Evolutionary conservation across 2,329 filamentous ascomycete genomes (phyloP).

Genomic region (Dactylellina sp.): DNA sequence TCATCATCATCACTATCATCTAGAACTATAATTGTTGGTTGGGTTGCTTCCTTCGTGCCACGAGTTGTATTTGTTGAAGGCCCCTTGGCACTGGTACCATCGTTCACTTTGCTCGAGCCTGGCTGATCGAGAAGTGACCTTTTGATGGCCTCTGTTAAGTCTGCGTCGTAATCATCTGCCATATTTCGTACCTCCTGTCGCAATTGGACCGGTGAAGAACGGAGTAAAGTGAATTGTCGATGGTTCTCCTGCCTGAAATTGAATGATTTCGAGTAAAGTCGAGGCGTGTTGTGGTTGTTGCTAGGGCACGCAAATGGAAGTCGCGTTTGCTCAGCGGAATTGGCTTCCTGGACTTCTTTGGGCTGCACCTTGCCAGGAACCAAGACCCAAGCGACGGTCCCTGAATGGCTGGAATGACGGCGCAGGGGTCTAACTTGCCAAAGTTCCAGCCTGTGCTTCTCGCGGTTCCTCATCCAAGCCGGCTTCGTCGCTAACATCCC

Average conservation of each 20-base stretch:
- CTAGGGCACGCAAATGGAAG: conserved; percentile 24
- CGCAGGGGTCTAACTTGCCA: conserved; percentile 31
- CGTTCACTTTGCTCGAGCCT: conserved; percentile 7
- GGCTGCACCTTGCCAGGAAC: conserved; percentile 10
- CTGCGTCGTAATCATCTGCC: conserved; percentile 51
- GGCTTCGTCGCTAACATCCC: conserved; percentile 5
- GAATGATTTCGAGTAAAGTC: neutral
- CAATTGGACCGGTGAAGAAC: neutral
- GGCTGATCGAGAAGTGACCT: conserved; percentile 36
- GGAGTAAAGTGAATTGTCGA: neutral
- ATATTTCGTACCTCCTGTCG: neutral
- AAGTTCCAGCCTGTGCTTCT: conserved; percentile 39
- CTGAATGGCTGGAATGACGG: conserved; percentile 17
- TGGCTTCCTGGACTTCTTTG: too few relatives aligned
- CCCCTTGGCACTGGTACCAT: conserved; percentile 4
- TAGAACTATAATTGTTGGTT: conserved; percentile 36
- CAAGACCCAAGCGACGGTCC: conserved; percentile 2
- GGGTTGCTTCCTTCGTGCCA: conserved; percentile 24
- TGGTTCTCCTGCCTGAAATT: neutral
- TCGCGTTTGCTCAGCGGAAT: conserved; percentile 34
- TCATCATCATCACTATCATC: conserved; percentile 47
- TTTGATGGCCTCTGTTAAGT: conserved; percentile 48
- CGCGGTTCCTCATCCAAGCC: conserved; percentile 12
- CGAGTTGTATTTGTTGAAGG: conserved; percentile 43
- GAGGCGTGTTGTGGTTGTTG: conserved; percentile 35